These are phyloP conservation scores for Stipa capillata DNA, from an alignment of 176 grass and related monocot genomes.

Conservation along the genomic window DNA sequence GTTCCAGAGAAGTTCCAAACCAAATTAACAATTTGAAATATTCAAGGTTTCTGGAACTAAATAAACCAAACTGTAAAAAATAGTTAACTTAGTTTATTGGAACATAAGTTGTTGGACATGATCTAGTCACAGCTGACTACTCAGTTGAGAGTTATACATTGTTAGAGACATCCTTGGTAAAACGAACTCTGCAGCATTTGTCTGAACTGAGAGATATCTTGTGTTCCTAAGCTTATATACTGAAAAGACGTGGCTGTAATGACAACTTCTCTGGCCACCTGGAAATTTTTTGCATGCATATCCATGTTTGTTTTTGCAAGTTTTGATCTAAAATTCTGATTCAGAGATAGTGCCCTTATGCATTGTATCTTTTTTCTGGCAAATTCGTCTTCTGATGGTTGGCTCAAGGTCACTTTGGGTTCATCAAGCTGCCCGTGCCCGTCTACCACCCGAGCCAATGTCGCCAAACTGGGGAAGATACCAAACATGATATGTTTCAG, in stretches of 20 bases:
- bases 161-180: not conserved
- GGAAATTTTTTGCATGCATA: not conserved
- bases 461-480: slow-evolving; percentile 20
- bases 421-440: slow-evolving; percentile 19
- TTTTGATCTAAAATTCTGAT: not conserved
- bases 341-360: not conserved
- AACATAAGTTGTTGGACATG: not conserved
- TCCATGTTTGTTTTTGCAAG: not conserved
- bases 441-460: slow-evolving; percentile 25
- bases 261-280: not conserved
- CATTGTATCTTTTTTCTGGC: not conserved
- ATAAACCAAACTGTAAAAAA: no score
- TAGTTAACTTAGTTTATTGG: no score
- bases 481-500: slow-evolving; percentile 19
- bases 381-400: not conserved
- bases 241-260: not conserved
- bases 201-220: not conserved
- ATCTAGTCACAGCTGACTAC: not conserved
- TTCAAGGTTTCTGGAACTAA: not conserved
- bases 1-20: no score
- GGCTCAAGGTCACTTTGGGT: slow-evolving; percentile 26
- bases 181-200: not conserved
- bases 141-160: not conserved
- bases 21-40: not conserved
- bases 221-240: not conserved